phyloP scores from a whole-genome alignment of 768 basidiomycete species.

The Amanita pseudoporphyria region DNA sequence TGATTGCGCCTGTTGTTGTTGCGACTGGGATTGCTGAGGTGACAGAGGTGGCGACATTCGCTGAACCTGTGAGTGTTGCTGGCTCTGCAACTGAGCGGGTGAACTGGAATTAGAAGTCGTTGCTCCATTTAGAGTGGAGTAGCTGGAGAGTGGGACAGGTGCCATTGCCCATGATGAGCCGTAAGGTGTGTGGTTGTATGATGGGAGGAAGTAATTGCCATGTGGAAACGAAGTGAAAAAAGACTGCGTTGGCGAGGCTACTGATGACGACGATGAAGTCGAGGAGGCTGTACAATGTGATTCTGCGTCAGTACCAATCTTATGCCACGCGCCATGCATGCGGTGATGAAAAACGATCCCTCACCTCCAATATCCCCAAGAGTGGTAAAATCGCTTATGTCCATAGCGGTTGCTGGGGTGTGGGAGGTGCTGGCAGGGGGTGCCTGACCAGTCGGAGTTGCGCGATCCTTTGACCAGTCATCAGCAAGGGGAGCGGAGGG shows the following conservation, averaged over 20 bases:
- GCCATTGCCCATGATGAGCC: constrained; percentile 38
- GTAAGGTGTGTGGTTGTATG: constrained; percentile 47
- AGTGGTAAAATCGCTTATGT: constrained; percentile 33
- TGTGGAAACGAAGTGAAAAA: constrained; percentile 33
- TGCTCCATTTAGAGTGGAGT: constrained; percentile 75
- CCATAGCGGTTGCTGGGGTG: constrained; percentile 21
- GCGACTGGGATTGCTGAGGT: constrained; percentile 16
- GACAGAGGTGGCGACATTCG: constrained; percentile 11
- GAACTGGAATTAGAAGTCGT: constrained; percentile 27
- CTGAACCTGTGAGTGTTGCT: constrained; percentile 21
- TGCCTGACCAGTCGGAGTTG: constrained; percentile 16
- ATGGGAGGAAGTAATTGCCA: constrained; percentile 33
- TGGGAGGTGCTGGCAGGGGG: constrained; percentile 15
- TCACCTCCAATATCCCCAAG: constrained; percentile 34
- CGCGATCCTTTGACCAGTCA: constrained; percentile 38
- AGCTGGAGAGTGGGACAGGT: constrained; percentile 55
- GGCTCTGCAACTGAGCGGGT: constrained; percentile 13
- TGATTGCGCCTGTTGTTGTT: constrained; percentile 15
- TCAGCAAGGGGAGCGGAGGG: constrained; percentile 21
- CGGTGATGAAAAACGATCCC: constrained; percentile 10
- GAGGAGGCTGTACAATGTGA: constrained; percentile 11
- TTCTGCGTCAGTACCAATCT: constrained; percentile 1
- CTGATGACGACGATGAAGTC: constrained; percentile 25
- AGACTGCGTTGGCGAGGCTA: constrained; percentile 29
- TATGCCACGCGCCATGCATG: constrained; percentile 4